Evolutionary conservation across 225 moss, liverwort and hornwort genomes (phyloP).

Genomic region (Sphagnum tenellum): DNA sequence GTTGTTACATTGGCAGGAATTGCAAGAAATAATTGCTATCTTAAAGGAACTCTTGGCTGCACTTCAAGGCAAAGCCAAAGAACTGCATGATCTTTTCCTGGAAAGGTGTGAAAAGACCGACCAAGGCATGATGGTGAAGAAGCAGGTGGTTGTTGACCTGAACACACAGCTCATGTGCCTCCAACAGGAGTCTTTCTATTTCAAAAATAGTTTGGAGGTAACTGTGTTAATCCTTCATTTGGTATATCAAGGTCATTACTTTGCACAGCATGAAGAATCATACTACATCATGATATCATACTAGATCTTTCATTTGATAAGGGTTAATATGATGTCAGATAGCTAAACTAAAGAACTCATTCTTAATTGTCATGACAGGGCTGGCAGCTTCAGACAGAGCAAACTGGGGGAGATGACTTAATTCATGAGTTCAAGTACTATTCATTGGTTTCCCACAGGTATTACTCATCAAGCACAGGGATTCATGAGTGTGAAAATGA

Average conservation of each 20-base stretch:
- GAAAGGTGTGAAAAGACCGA: conserved; percentile 12
- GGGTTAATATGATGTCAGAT: too few relatives aligned
- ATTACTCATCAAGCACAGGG: neutral
- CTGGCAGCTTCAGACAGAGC: conserved; percentile 22
- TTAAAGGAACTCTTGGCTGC: conserved; percentile 28
- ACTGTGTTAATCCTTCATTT: too few relatives aligned
- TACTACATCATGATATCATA: too few relatives aligned
- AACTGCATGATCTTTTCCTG: conserved; percentile 19
- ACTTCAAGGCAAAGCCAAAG: conserved; percentile 17
- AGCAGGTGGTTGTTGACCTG: conserved; percentile 8
- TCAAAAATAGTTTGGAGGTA: too few relatives aligned
- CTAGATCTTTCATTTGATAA: too few relatives aligned
- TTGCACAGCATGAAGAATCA: too few relatives aligned
- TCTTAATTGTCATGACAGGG: conserved; percentile 16
- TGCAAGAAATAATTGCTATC: conserved; percentile 23
- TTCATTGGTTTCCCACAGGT: conserved; percentile 40
- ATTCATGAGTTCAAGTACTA: conserved; percentile 44
- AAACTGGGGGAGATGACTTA: conserved; percentile 23
- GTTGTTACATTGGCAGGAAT: conserved; percentile 12
- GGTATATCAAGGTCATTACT: too few relatives aligned
- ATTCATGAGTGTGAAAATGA: neutral
- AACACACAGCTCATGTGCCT: conserved; percentile 6
- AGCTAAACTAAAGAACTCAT: too few relatives aligned
- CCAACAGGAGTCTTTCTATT: too few relatives aligned
- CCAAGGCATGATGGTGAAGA: neutral